Base-by-base conservation (phyloP, 352 stramenopile species). In the Globisporangium spiculum region DNA sequence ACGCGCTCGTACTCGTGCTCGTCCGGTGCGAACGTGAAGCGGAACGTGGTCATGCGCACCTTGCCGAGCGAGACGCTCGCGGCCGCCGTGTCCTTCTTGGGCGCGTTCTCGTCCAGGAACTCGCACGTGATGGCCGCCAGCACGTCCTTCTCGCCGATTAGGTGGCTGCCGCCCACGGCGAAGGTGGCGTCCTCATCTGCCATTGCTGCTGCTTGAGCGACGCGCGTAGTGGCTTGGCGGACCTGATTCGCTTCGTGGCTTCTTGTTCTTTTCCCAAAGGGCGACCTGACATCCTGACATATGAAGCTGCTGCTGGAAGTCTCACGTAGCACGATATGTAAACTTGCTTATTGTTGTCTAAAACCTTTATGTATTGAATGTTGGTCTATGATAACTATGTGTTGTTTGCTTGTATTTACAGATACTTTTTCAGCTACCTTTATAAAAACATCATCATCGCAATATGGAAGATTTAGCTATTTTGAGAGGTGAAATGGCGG, bases 21-120 rank as follows among this genome's bases (percentile, higher is more conserved):
- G 63, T 91, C 83, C 12, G 81, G 83, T 53, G 84, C 61, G 68
- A 95, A 95, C 79, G 93, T 84, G 69, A 95, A 92, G 60, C 88
- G 85, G 73, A 86, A 95, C 22, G 85, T 93, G 30, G 88, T 95
- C 86, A 93, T 95, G 73, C 91, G 77, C 62, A 95, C 83, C 36
- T 69, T 75, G 16, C 88, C 88, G 16, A 90, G 74, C 71, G 83
- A 90, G 14, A 93, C 79, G 9, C 72, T 86, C 7, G 81, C 77
- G 22, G 80, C 75, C 20, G 82, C 66, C 53, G 80, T 82, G 69
- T 93, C 85, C 46, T 89, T 90, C 68, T 74, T 86, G 38, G 73
- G 36, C 32, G 76, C 75, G 54, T 74, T 75, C 60, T 91, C 83
- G 63, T 91, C 84, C 58, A 93, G 72, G 60, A 83, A 92, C 76